A percentile compares a stretch with the other conserved stretches of the same genome.
Conservation (phyloP, 352 stramenopile species). For the Blastocystis sp. region DNA sequence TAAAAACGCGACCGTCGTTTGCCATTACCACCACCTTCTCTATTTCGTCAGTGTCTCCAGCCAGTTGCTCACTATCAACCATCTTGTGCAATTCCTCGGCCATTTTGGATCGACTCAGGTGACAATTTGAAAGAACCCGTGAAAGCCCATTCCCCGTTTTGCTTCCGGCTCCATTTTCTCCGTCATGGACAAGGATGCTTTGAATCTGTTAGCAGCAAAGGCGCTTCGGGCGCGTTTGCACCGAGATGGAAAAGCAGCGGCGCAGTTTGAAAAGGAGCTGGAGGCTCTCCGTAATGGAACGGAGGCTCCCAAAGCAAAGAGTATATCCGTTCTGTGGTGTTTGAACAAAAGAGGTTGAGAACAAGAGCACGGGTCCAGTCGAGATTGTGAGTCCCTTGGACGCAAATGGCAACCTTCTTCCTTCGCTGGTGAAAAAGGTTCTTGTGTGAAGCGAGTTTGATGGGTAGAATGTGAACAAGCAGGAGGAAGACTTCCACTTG, state of each 20-base stretch:
- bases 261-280: conserved; percentile 15
- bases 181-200: conserved; percentile 65
- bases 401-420: conserved; percentile 49
- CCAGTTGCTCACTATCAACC: conserved; percentile 16
- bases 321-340: conserved; percentile 8
- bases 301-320: neutral
- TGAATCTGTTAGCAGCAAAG: conserved; percentile 62
- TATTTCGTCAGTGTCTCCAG: conserved; percentile 6
- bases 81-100: conserved; percentile 67
- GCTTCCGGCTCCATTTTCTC: neutral
- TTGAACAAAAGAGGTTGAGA: neutral
- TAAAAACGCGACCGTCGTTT: conserved; percentile 65
- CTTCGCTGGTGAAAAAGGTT: conserved; percentile 36
- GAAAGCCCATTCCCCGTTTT: conserved; percentile 21
- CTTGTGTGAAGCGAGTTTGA: neutral
- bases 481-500: conserved; percentile 17
- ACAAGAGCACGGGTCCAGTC: conserved; percentile 7
- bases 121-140: conserved; percentile 1
- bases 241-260: conserved; percentile 9
- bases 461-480: neutral
- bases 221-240: conserved; percentile 20
- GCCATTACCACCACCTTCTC: conserved; percentile 65
- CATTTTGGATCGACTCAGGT: conserved; percentile 10
- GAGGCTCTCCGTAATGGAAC: conserved; percentile 44
- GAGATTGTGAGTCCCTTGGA: conserved; percentile 66